phyloP scores from a whole-genome alignment of 2,329 filamentous ascomycete genomes.

The Ophiosphaerella korrae region DNA sequence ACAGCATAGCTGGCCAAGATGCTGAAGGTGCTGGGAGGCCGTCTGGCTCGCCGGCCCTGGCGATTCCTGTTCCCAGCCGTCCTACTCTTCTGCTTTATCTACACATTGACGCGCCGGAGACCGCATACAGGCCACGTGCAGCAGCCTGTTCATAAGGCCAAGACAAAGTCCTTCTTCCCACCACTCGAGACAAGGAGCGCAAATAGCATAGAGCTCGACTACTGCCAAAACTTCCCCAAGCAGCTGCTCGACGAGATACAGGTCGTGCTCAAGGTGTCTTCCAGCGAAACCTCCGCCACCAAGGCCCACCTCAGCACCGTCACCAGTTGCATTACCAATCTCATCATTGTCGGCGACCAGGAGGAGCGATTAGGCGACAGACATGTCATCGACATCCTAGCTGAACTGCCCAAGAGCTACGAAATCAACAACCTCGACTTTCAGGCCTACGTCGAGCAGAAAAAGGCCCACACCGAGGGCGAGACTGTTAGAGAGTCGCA shows the following conservation, averaged over 20 bases:
- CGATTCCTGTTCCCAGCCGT: constrained; percentile 39
- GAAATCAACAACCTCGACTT: constrained; percentile 56
- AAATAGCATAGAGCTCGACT: constrained; percentile 40
- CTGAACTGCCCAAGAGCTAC: constrained; percentile 53
- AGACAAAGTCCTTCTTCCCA: constrained; percentile 46
- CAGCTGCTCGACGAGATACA: constrained; percentile 51
- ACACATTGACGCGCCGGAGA: constrained; percentile 33
- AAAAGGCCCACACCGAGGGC: constrained; percentile 43
- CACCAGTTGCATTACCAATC: constrained; percentile 60
- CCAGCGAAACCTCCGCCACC: constrained; percentile 50
- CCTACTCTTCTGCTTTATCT: constrained; percentile 39
- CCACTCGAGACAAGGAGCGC: constrained; percentile 37
- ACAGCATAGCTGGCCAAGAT: constrained; percentile 17
- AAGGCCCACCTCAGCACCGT: constrained; percentile 58
- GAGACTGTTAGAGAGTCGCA: constrained; percentile 53
- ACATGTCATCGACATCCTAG: constrained; percentile 56
- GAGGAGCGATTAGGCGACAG: constrained; percentile 59
- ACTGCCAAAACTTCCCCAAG: constrained; percentile 49
- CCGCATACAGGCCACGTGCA: constrained; percentile 4
- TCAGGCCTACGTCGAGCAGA: constrained; percentile 56
- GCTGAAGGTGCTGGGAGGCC: constrained; percentile 33
- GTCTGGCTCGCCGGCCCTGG: constrained; percentile 36
- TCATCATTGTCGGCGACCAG: constrained; percentile 64
- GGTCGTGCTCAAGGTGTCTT: constrained; percentile 57
- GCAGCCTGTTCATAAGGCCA: constrained; percentile 31